phyloP scores from a whole-genome alignment of 495 filamentous ascomycete species.

The Aspergillus sparsus region DNA sequence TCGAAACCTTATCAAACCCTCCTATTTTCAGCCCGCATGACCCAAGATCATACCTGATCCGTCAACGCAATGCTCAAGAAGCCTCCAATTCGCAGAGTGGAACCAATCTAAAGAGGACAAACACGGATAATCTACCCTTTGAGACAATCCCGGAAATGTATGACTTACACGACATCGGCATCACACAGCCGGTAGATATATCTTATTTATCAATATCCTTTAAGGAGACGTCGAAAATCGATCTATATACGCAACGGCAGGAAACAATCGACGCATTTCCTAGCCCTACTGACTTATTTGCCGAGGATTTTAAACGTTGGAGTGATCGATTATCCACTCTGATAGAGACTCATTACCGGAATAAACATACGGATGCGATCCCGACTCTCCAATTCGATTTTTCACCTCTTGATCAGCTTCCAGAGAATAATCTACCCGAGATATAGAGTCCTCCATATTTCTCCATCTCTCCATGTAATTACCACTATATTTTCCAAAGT shows the following conservation, averaged over 20 bases:
- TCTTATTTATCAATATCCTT: conserved; percentile 9
- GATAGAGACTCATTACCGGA: conserved; percentile 23
- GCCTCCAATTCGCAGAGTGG: background rate
- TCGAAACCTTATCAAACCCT: background rate
- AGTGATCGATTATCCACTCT: conserved; percentile 18
- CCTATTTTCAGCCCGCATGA: conserved; percentile 29
- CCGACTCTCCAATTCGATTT: conserved; percentile 22
- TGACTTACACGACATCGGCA: conserved; percentile 30
- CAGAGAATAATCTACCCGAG: background rate
- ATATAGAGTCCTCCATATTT: background rate
- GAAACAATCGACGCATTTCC: conserved; percentile 21
- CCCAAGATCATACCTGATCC: conserved; percentile 43
- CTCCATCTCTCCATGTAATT: background rate
- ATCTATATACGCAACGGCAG: conserved; percentile 29
- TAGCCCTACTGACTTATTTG: background rate
- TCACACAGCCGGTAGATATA: conserved; percentile 20
- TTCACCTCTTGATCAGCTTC: conserved; percentile 5
- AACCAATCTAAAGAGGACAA: conserved; percentile 27
- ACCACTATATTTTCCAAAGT: too few relatives aligned
- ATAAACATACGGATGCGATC: background rate
- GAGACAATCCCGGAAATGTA: conserved; percentile 39
- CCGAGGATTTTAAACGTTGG: conserved; percentile 18
- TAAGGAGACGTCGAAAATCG: conserved; percentile 6
- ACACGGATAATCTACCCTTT: conserved; percentile 34
- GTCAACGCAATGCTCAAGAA: conserved; percentile 17